These are phyloP conservation scores for Millerozyma miso DNA, from an alignment of 805 yeast species.

Conservation along the genomic window DNA sequence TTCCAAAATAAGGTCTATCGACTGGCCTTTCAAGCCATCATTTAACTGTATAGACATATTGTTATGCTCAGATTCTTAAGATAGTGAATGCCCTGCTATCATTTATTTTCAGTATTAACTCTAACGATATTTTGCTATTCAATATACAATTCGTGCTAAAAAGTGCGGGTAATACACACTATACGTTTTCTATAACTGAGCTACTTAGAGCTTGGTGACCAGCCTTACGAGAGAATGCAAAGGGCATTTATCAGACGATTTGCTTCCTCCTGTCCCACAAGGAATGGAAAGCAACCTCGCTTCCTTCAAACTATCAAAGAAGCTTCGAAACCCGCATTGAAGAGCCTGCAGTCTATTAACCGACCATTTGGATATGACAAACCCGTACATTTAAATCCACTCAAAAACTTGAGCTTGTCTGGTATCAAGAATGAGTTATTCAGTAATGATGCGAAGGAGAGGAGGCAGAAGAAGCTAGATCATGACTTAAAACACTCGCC, in stretches of 20 bases:
- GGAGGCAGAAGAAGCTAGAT: slow-evolving; percentile 35
- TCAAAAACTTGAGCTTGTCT: slow-evolving; percentile 5
- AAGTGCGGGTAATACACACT: background rate
- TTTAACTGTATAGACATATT: slow-evolving; percentile 58
- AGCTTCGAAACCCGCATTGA: slow-evolving; percentile 37
- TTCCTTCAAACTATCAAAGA: slow-evolving; percentile 33
- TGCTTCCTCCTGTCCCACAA: background rate
- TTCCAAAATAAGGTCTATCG: slow-evolving; percentile 71
- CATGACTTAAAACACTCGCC: slow-evolving; percentile 42
- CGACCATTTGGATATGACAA: slow-evolving; percentile 39
- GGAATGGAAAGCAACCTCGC: slow-evolving; percentile 19
- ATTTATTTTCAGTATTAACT: background rate
- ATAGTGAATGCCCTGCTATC: background rate
- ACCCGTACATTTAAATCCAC: slow-evolving; percentile 11
- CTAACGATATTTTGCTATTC: background rate
- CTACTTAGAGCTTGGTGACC: background rate
- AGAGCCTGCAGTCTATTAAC: slow-evolving; percentile 24
- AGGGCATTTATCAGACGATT: background rate
- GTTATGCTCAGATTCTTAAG: background rate
- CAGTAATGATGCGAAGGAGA: slow-evolving; percentile 32
- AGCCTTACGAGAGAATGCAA: background rate
- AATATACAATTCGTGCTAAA: background rate
- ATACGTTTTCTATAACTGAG: background rate
- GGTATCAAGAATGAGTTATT: slow-evolving; percentile 22
- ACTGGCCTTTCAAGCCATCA: slow-evolving; percentile 54